Evolutionary conservation across 805 yeast genomes (phyloP), one percentile per base, ranked within the genome.

Genomic region (Starmera caribaea): DNA sequence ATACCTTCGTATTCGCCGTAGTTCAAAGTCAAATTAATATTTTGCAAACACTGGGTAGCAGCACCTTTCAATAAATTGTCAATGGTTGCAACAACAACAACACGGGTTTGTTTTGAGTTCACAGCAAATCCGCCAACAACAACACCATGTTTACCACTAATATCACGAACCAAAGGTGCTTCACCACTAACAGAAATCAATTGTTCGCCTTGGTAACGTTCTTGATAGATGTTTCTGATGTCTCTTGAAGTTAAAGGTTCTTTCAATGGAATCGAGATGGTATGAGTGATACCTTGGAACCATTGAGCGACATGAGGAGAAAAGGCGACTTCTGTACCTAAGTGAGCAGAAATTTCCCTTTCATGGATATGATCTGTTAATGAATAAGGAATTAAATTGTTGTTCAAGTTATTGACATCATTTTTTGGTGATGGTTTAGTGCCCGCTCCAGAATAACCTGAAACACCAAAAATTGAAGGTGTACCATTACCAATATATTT

Each of bases 391-490:
- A 92, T 85, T 58, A 92, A 68, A 65, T 92, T 92, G 65, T 92
- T 76, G 45, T 67, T 63, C 58, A 92, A 71, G 55, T 79, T 69
- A 42, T 77, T 70, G 37, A 82, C 66, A 59, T 92, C 97, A 58
- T 92, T 92, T 68, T 89, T 88, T 45, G 95, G 95, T 12, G 96
- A 85, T 42, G 98, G 98, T 66, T 94, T 92, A 31, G 99, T 89
- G 48, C 99, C 99, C 10, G 98, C 98, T 43, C 99, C 99, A 11
- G 98, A 92, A 61, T 90, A 92, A 37, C 99, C 99, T 37, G 96
- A 86, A 29, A 92, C 92, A 57, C 98, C 98, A 58, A 92, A 92
- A 11, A 90, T 71, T 4, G 87, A 68, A 38, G 99, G 97, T 26
- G 72, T 68, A 30, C 92, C 92, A 21, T 21, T 21, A 12, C 67